phyloP scores from a whole-genome alignment of 106 monocot genomes.

The Acorus calamus region DNA sequence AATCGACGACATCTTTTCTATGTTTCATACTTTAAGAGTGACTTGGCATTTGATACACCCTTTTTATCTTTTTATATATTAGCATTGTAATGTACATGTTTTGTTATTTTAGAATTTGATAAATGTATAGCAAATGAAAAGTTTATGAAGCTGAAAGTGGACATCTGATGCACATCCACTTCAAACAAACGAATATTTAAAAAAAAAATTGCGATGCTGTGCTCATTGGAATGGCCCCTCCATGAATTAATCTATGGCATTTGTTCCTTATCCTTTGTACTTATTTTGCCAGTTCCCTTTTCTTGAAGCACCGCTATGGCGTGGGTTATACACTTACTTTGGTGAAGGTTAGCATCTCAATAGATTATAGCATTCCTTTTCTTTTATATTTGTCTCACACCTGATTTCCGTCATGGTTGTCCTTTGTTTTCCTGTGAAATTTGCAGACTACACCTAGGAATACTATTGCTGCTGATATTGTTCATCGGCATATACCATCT shows the following conservation, averaged over 20 bases:
- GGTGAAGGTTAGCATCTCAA: slow-evolving; percentile 34
- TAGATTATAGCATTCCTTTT: neutral
- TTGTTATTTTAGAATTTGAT: too few relatives aligned
- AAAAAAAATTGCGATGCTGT: too few relatives aligned
- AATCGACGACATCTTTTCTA: too few relatives aligned
- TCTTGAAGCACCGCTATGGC: slow-evolving; percentile 77
- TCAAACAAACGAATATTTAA: too few relatives aligned
- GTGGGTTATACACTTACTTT: slow-evolving; percentile 90
- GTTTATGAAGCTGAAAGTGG: too few relatives aligned
- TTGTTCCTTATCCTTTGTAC: neutral
- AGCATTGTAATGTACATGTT: too few relatives aligned
- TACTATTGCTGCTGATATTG: slow-evolving; percentile 61
- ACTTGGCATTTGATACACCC: too few relatives aligned
- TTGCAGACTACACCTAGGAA: slow-evolving; percentile 42
- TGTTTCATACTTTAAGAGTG: too few relatives aligned
- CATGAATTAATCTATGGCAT: neutral
- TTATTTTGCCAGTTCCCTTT: slow-evolving; percentile 59
- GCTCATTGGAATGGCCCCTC: neutral
- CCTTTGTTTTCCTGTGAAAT: slow-evolving; percentile 1
- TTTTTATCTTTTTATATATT: too few relatives aligned
- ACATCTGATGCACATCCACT: too few relatives aligned
- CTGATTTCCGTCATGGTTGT: neutral
- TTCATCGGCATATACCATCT: slow-evolving; percentile 63
- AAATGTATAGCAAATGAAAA: too few relatives aligned
- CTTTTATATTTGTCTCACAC: neutral